Percentiles rank a stretch among this genome's conserved stretches.
phyloP scores from a whole-genome alignment of 495 filamentous ascomycete genomes.

The Xylaria nigripes region DNA sequence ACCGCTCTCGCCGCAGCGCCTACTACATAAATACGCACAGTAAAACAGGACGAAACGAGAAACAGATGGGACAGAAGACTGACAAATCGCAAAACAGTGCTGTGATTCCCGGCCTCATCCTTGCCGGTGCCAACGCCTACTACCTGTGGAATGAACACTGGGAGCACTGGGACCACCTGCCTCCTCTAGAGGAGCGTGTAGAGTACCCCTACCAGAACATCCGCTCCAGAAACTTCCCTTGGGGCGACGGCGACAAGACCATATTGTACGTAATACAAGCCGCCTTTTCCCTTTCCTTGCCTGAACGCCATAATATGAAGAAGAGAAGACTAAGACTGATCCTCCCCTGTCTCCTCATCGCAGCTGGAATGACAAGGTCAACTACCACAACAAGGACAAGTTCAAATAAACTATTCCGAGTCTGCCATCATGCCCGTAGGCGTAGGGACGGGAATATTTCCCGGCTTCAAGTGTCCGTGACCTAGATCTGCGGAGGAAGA shows the following conservation, averaged over 20 bases:
- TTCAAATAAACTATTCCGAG: constrained; percentile 35
- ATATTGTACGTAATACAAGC: constrained; percentile 32
- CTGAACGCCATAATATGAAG: not conserved
- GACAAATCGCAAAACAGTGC: constrained; percentile 40
- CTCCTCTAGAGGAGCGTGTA: constrained; percentile 75
- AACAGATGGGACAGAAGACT: constrained; percentile 5
- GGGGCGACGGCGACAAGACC: constrained; percentile 84
- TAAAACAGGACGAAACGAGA: not conserved
- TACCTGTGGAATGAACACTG: constrained; percentile 89
- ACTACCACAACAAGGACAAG: constrained; percentile 94
- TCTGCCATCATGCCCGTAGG: not conserved
- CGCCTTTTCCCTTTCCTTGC: not conserved
- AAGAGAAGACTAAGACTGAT: constrained; percentile 3
- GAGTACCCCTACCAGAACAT: constrained; percentile 96
- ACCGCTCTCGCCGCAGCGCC: not conserved
- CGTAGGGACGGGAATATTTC: constrained; percentile 25
- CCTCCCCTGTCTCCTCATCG: not conserved
- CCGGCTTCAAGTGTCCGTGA: not conserved
- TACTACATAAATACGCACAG: not conserved
- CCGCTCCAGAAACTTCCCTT: constrained; percentile 79
- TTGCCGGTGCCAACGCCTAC: constrained; percentile 71
- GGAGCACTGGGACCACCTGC: constrained; percentile 85
- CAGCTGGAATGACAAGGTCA: constrained; percentile 91
- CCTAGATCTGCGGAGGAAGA: constrained; percentile 43
- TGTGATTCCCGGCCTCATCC: constrained; percentile 59